Percentiles rank a stretch among this genome's conserved stretches.
Conservation (phyloP, 331 rosid species). For the Malus hybrid region DNA sequence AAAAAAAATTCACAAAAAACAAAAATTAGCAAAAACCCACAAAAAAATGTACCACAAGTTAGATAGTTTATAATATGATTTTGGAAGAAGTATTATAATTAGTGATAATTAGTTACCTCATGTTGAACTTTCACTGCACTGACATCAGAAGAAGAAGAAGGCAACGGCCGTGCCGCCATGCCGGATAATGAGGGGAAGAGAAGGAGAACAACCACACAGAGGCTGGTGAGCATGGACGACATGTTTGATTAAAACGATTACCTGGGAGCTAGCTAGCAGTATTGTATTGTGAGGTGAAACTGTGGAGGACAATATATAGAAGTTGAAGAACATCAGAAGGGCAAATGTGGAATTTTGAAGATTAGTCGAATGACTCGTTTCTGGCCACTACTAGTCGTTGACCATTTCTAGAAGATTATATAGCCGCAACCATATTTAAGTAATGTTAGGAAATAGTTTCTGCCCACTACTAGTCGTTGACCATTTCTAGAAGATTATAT, state of each 20-base stretch:
- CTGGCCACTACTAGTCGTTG: background rate
- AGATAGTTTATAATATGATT: background rate
- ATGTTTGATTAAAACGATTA: slow-evolving; percentile 3
- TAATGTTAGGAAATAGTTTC: background rate
- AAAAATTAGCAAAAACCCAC: background rate
- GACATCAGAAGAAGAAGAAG: slow-evolving; percentile 7
- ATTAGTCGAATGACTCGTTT: background rate
- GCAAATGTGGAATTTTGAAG: background rate
- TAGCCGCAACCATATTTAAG: background rate
- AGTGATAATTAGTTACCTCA: slow-evolving; percentile 17
- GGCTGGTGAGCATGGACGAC: slow-evolving; percentile 31
- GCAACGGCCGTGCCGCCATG: slow-evolving; percentile 22
- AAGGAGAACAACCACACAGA: slow-evolving; percentile 24
- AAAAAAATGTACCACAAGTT: background rate
- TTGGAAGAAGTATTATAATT: background rate
- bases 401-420: background rate
- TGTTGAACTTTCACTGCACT: slow-evolving; percentile 16
- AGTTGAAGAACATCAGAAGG: background rate
- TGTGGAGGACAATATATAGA: background rate
- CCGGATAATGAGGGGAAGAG: slow-evolving; percentile 27
- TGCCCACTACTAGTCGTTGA: background rate
- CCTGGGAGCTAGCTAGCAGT: background rate
- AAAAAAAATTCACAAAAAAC: background rate
- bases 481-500: background rate
- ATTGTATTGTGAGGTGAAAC: background rate